Percentiles rank a stretch among this genome's conserved stretches.
phyloP scores from a whole-genome alignment of 352 stramenopile species.

The Sclerospora graminicola region DNA sequence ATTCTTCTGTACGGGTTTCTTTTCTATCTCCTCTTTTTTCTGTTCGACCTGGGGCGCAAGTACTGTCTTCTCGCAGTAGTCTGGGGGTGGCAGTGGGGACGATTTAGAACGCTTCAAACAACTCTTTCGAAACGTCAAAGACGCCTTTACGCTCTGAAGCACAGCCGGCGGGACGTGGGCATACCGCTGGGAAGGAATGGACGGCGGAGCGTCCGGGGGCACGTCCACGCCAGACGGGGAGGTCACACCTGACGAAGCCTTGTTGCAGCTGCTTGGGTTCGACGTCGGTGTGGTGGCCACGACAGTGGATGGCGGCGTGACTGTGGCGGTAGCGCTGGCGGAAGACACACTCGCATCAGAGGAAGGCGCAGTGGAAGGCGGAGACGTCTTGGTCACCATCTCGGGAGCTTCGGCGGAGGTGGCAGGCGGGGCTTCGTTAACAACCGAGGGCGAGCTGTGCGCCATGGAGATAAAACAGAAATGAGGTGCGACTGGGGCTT shows the following conservation, averaged over 20 bases:
- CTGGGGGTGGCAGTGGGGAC: conserved; percentile 24
- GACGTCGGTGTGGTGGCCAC: conserved; percentile 10
- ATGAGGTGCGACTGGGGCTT: conserved; percentile 13
- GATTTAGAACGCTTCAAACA: conserved; percentile 64
- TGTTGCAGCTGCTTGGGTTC: conserved; percentile 20
- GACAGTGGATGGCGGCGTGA: conserved; percentile 19
- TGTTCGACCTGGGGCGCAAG: not conserved
- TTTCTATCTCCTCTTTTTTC: conserved; percentile 2
- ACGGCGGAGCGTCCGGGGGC: conserved; percentile 1
- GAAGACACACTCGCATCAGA: conserved; percentile 21
- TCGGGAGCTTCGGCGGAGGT: conserved; percentile 13
- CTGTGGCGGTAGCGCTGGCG: conserved; percentile 18
- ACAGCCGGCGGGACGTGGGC: conserved; percentile 29
- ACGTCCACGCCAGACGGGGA: conserved; percentile 1
- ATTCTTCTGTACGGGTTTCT: conserved; percentile 70
- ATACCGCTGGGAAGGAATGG: conserved; percentile 14
- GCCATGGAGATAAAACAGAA: conserved; percentile 41
- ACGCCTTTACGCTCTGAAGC: conserved; percentile 41
- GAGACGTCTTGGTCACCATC: conserved; percentile 31
- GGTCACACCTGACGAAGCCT: conserved; percentile 6
- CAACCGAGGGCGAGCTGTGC: conserved; percentile 48
- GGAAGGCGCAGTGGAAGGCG: conserved; percentile 14
- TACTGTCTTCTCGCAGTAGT: conserved; percentile 2
- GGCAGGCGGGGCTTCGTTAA: conserved; percentile 34
- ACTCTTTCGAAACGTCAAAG: conserved; percentile 50